phyloP scores from a whole-genome alignment of 306 rosid species.

The Sophora flavescens region DNA sequence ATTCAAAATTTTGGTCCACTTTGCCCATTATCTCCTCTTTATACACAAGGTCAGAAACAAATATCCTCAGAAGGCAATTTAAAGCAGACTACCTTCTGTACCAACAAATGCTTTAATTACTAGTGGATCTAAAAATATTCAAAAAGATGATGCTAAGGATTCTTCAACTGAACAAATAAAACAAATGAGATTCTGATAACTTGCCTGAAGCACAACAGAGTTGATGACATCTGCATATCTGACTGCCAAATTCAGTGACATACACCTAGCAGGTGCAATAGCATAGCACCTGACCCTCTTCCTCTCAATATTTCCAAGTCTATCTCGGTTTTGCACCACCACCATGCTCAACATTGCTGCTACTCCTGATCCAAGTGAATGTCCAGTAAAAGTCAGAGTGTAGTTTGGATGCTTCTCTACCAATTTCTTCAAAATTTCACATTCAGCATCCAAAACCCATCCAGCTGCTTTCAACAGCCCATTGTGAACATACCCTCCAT shows the following conservation, averaged over 20 bases:
- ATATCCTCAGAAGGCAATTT: slow-evolving; percentile 5
- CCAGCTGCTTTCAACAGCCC: slow-evolving; percentile 91
- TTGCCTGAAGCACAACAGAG: slow-evolving; percentile 95
- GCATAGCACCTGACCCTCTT: slow-evolving; percentile 90
- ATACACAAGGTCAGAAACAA: background rate
- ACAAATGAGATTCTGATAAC: slow-evolving; percentile 42
- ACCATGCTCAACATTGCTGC: slow-evolving; percentile 80
- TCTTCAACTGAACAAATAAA: slow-evolving; percentile 13
- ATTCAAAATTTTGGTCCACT: background rate
- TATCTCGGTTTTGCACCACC: slow-evolving; percentile 72
- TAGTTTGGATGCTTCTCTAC: slow-evolving; percentile 73
- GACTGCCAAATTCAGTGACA: slow-evolving; percentile 92
- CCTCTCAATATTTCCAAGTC: slow-evolving; percentile 76
- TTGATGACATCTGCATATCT: slow-evolving; percentile 94
- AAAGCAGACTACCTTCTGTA: slow-evolving; percentile 23
- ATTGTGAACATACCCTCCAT: slow-evolving; percentile 96
- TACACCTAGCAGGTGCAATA: slow-evolving; percentile 95
- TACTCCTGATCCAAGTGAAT: slow-evolving; percentile 96
- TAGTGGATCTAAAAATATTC: background rate
- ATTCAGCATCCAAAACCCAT: slow-evolving; percentile 79
- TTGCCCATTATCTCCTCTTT: slow-evolving; percentile 7
- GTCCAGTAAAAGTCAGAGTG: slow-evolving; percentile 91
- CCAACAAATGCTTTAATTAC: slow-evolving; percentile 23
- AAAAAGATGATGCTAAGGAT: slow-evolving; percentile 34
- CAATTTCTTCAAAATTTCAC: slow-evolving; percentile 68